Conservation (phyloP, 1,284 basidiomycete genomes). For the Ceratobasidium sp. region DNA sequence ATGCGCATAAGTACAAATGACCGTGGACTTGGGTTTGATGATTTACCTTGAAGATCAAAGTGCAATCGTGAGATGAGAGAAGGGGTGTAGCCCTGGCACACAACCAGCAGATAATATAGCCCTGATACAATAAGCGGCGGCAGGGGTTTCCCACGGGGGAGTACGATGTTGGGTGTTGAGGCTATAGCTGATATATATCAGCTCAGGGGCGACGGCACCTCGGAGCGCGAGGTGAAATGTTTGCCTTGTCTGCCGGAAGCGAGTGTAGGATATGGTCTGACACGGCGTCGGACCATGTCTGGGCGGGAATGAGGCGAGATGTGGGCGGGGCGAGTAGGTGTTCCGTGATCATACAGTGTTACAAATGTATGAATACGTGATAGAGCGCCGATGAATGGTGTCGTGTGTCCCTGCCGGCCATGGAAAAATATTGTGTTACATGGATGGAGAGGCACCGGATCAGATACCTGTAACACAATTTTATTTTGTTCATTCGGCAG, state of each 20-base stretch:
- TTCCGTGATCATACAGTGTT: background rate
- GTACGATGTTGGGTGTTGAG: constrained; percentile 15
- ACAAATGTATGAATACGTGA: background rate
- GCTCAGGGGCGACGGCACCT: constrained; percentile 12
- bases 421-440: background rate
- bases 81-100: background rate
- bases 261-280: constrained; percentile 6
- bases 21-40: too few relatives aligned
- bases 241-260: background rate
- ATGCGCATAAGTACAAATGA: background rate
- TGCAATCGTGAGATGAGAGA: background rate
- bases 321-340: background rate
- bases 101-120: constrained; percentile 10
- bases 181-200: constrained; percentile 2
- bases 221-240: background rate
- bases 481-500: background rate
- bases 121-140: background rate
- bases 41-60: constrained; percentile 1
- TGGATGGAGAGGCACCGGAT: background rate
- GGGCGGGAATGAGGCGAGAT: constrained; percentile 25
- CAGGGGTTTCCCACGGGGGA: constrained; percentile 4
- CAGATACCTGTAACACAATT: background rate
- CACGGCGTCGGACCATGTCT: constrained; percentile 10
- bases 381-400: background rate
- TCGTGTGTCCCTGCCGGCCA: background rate